Evolutionary conservation across 306 rosid genomes (phyloP).

Genomic region (Cucumis melo): DNA sequence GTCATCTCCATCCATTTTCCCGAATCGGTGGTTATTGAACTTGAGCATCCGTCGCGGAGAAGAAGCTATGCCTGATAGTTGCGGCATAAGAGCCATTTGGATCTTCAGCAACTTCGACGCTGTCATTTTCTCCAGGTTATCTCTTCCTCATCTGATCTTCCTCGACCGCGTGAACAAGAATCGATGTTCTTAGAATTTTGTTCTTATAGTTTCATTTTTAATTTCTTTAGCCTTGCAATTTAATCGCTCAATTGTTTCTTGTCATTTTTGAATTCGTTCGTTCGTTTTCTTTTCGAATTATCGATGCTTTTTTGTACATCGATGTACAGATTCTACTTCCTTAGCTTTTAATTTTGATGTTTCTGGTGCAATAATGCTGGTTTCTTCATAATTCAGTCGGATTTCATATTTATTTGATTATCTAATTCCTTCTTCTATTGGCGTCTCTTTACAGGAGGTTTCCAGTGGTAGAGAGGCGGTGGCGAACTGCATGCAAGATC

Average conservation of each 20-base stretch:
- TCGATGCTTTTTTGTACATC: background rate
- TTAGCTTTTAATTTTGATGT: background rate
- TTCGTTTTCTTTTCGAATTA: background rate
- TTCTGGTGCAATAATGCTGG: background rate
- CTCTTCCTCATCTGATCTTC: background rate
- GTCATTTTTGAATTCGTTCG: background rate
- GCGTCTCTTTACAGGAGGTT: conserved; percentile 40
- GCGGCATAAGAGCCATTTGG: conserved; percentile 89
- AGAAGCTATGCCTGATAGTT: conserved; percentile 51
- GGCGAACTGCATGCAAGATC: conserved; percentile 50
- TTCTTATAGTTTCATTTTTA: background rate
- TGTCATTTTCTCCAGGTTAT: conserved; percentile 67
- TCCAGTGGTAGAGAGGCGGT: conserved; percentile 86
- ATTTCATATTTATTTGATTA: background rate
- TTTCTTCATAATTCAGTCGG: background rate
- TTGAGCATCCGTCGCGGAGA: background rate
- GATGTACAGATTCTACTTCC: background rate
- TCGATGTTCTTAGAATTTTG: background rate
- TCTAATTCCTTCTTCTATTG: background rate
- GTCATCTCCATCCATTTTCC: background rate
- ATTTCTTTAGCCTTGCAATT: background rate
- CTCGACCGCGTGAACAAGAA: background rate
- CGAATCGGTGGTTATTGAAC: background rate
- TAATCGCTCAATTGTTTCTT: background rate
- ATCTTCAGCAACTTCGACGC: conserved; percentile 72